Evolutionary conservation across 2,329 filamentous ascomycete genomes (phyloP).

Genomic region (Chalaropsis thielavioides): DNA sequence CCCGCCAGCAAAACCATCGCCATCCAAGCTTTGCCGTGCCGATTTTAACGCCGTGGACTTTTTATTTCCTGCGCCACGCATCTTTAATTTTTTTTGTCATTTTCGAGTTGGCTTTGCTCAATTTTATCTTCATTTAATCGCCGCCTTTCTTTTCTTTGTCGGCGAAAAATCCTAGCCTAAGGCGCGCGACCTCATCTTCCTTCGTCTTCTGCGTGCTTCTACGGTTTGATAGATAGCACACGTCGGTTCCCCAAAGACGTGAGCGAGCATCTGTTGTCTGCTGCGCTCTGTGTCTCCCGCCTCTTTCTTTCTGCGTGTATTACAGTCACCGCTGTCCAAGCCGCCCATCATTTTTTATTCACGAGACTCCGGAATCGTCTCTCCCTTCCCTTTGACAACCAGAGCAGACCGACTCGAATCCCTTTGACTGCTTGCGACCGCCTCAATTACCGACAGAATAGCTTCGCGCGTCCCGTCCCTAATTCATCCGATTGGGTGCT

Average conservation of each 20-base stretch:
- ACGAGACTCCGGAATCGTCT: neutral
- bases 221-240: neutral
- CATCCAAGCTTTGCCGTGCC: neutral
- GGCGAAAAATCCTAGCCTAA: neutral
- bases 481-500: neutral
- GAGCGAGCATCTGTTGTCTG: neutral
- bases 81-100: neutral
- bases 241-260: neutral
- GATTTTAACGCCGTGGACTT: neutral
- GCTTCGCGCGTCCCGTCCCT: neutral
- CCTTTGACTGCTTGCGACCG: constrained; percentile 1
- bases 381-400: neutral
- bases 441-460: neutral
- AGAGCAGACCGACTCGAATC: too few relatives aligned
- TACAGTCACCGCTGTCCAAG: too few relatives aligned
- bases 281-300: neutral
- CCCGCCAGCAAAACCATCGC: neutral
- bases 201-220: constrained; percentile 5
- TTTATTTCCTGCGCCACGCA: neutral
- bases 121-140: neutral
- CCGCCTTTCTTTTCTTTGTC: neutral
- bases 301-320: neutral
- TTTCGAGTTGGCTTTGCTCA: neutral
- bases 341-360: neutral
- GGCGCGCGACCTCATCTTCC: constrained; percentile 1